Base-by-base conservation (phyloP, 2,329 filamentous ascomycete species). In the Penicillium sp. region DNA sequence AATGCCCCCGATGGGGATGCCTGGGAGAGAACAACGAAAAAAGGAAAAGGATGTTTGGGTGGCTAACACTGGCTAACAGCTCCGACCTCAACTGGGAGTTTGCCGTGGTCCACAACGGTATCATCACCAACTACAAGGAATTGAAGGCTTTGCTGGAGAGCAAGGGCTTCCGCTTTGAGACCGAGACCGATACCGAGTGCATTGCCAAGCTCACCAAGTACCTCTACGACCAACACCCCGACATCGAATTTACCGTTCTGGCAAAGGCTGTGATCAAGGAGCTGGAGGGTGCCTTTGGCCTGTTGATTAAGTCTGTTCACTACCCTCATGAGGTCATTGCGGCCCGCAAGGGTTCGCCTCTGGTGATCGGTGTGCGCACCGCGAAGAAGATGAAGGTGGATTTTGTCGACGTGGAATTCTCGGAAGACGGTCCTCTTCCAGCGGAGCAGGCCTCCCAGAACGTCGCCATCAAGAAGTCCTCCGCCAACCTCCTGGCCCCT, bases 121-220 rank as follows among this genome's bases (percentile, higher is more conserved):
- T 98, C 79, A 98, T 98, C 73, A 98, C 93, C 76, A 98, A 98
- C 81, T 98, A 98, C 82, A 98, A 98, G 80, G 93, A 98, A 75
- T 77, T 98, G 61, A 95, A 91, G 82, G 87, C 86, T 49, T 83
- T 98, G 51, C 80, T 98, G 57, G 80, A 85, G 73, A 79, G 79
- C 77, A 98, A 97, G 80, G 93, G 93, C 65, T 94, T 95, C 83
- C 86, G 84, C 64, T 98, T 98, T 68, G 93, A 98, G 83, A 98
- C 93, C 36, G 91, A 98, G 73, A 98, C 93, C 55, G 93, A 98
- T 65, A 98, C 93, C 37, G 93, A 98, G 76, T 96, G 91, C 71
- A 98, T 98, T 71, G 93, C 93, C 56, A 98, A 97, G 79, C 83
- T 98, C 56, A 86, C 90, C 70, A 97, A 97, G 76, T 98, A 95